A percentile compares a stretch with the other conserved stretches of the same genome.
Evolutionary conservation across 805 yeast species (phyloP).

Genomic region (Yarrowia sp.): DNA sequence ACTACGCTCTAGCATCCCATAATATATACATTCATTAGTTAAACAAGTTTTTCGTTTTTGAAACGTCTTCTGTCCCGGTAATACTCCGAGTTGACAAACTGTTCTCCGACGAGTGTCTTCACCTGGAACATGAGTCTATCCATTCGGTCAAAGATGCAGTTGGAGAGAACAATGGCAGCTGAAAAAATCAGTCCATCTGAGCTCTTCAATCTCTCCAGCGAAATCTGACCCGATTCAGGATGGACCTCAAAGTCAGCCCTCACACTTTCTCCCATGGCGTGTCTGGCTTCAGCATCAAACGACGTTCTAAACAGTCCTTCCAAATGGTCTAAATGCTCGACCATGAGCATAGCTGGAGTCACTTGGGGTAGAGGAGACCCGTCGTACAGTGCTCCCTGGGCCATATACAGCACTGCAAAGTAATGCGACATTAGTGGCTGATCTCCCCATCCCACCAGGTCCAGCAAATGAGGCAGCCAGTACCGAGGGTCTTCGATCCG

Average conservation of each 20-base stretch:
- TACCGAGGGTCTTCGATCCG: slow-evolving; percentile 44
- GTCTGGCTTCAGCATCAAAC: not conserved
- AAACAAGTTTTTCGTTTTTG: slow-evolving; percentile 20
- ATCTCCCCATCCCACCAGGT: slow-evolving; percentile 48
- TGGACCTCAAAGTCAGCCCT: not conserved
- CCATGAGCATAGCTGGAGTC: slow-evolving; percentile 47
- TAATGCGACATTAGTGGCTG: slow-evolving; percentile 45
- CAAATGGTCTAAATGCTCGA: slow-evolving; percentile 40
- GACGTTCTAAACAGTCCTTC: slow-evolving; percentile 2
- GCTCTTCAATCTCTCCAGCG: slow-evolving; percentile 37
- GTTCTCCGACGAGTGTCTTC: slow-evolving; percentile 51
- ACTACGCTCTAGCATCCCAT: too few relatives aligned
- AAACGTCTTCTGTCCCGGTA: slow-evolving; percentile 36
- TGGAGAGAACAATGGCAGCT: slow-evolving; percentile 45
- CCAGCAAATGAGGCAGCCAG: slow-evolving; percentile 44
- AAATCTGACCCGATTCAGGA: not conserved
- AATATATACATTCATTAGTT: not conserved
- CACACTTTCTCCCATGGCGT: slow-evolving; percentile 3
- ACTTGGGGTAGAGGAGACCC: slow-evolving; percentile 49
- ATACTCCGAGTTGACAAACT: slow-evolving; percentile 45
- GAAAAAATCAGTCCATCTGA: slow-evolving; percentile 45
- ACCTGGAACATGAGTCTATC: slow-evolving; percentile 48
- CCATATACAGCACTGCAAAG: slow-evolving; percentile 49
- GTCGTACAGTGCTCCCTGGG: slow-evolving; percentile 46
- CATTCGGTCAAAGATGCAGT: slow-evolving; percentile 48